Evolutionary conservation across 116 monocot species (phyloP).

Genomic region (Thalassia testudinum): DNA sequence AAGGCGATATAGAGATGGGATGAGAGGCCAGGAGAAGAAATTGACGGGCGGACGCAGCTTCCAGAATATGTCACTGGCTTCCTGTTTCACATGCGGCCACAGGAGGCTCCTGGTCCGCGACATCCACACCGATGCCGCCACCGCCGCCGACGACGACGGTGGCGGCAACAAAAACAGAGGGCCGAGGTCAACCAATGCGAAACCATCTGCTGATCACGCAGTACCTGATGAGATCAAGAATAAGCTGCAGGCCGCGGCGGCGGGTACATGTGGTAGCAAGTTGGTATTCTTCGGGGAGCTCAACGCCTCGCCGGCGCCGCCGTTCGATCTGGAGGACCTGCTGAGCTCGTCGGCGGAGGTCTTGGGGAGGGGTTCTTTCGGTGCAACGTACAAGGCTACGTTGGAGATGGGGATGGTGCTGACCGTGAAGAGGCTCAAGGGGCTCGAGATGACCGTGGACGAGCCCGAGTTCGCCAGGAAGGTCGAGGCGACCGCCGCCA

Average conservation of each 20-base stretch:
- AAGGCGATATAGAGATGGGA: too few relatives aligned
- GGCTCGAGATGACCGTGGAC: slow-evolving; percentile 33
- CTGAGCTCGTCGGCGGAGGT: slow-evolving; percentile 65
- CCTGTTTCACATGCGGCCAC: too few relatives aligned
- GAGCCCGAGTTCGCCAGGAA: slow-evolving; percentile 54
- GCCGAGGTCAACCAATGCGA: too few relatives aligned
- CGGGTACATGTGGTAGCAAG: too few relatives aligned
- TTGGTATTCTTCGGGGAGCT: slow-evolving; percentile 27
- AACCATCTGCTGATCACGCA: too few relatives aligned
- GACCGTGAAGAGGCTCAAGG: slow-evolving; percentile 68
- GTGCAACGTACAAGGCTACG: slow-evolving; percentile 71
- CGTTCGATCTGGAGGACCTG: slow-evolving; percentile 57
- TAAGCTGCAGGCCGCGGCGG: too few relatives aligned
- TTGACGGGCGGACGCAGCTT: too few relatives aligned
- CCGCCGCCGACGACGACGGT: neutral
- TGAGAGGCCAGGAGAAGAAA: too few relatives aligned
- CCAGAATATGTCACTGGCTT: too few relatives aligned
- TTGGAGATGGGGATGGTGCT: slow-evolving; percentile 51
- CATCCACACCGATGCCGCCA: too few relatives aligned
- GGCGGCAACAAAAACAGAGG: slow-evolving; percentile 21
- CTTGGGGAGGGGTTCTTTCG: slow-evolving; percentile 64
- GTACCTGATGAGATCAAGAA: too few relatives aligned
- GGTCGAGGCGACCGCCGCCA: slow-evolving; percentile 42
- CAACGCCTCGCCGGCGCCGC: slow-evolving; percentile 3
- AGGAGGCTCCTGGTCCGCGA: too few relatives aligned